A percentile compares a stretch with the other conserved stretches of the same genome.
These are phyloP conservation scores for Aureobasidium sp. DNA, from an alignment of 2,329 filamentous ascomycete genomes.

Conservation along the genomic window DNA sequence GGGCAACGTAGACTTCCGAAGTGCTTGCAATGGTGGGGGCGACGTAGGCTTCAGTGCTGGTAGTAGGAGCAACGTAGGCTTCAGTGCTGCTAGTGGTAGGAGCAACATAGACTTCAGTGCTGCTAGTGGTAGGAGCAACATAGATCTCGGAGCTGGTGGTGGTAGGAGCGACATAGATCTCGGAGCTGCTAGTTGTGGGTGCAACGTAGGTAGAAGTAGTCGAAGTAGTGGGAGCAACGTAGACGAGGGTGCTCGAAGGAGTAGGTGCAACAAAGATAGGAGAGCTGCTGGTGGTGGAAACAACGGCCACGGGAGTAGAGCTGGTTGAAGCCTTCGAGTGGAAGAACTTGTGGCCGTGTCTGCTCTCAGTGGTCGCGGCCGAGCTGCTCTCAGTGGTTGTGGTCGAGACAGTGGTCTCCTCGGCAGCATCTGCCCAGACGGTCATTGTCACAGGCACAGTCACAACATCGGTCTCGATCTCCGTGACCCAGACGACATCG, in stretches of 20 bases:
- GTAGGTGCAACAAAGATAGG: constrained; percentile 21
- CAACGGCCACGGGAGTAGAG: constrained; percentile 8
- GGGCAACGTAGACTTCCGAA: constrained; percentile 16
- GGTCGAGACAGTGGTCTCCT: constrained; percentile 19
- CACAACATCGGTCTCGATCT: constrained; percentile 39
- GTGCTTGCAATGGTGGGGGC: constrained; percentile 19
- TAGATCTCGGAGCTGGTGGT: constrained; percentile 16
- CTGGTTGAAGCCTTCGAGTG: constrained; percentile 15
- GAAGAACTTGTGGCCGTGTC: constrained; percentile 16
- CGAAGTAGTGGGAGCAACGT: constrained; percentile 19
- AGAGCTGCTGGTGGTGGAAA: constrained; percentile 6
- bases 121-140: constrained; percentile 18
- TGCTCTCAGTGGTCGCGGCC: constrained; percentile 22
- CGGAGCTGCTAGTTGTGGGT: constrained; percentile 16
- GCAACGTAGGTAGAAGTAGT: constrained; percentile 19
- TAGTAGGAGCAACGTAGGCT: constrained; percentile 18
- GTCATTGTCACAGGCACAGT: constrained; percentile 43
- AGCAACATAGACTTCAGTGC: constrained; percentile 17
- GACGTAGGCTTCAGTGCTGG: constrained; percentile 11
- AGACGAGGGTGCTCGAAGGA: constrained; percentile 18
- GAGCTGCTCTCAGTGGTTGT: constrained; percentile 22
- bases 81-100: constrained; percentile 15
- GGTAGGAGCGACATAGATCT: constrained; percentile 18
- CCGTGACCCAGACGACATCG: constrained; percentile 43
- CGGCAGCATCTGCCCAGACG: constrained; percentile 32